Evolutionary conservation across 2,329 filamentous ascomycete genomes (phyloP), one percentile per base, ranked within the genome.

Genomic region (Sporothrix humicola): DNA sequence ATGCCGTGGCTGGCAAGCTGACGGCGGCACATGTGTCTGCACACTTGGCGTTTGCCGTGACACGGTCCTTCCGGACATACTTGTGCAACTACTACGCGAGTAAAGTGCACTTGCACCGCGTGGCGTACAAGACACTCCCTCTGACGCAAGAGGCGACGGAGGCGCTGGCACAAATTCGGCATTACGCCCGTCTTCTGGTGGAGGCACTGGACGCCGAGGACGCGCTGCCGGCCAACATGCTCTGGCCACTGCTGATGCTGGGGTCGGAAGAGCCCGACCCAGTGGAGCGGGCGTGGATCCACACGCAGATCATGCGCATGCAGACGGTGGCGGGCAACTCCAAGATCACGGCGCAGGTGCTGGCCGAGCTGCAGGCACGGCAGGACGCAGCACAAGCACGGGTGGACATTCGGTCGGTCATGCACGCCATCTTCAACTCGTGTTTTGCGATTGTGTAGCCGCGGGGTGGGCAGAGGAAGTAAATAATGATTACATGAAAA

Each of bases 171-270:
- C 84, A 85, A 59, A 88, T 88, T 74, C 84, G 84, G 42, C 82
- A 80, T 13, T 80, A 88, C 2, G 83, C 84, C 23, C 81, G 82
- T 50, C 80, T 85, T 50, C 85, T 88, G 72, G 80, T 82, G 15
- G 81, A 84, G n/a, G 77, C 76, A 6, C 77, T 82, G 8, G 81
- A 84, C 42, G 79, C 79, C 0, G 82, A 84, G 13, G 83, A 85
- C 48, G 81, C 84, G 9, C 79, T 88, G 1, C 87, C 87, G 0
- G 85, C 88, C 66, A 89, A 86, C 74, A 85, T 88, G 81, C 81
- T 89, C 5, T 89, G 87, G 88, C 87, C 87, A 1, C 78, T 88
- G 8, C 79, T 89, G 56, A 87, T 89, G 84, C 82, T 86, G 75
- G 87, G 87, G 0, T 84, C 83, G 9, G 87, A 89, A 77, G 87